These are phyloP conservation scores for Gentiana dahurica DNA, from an alignment of 257 asterid species.

Conservation along the genomic window DNA sequence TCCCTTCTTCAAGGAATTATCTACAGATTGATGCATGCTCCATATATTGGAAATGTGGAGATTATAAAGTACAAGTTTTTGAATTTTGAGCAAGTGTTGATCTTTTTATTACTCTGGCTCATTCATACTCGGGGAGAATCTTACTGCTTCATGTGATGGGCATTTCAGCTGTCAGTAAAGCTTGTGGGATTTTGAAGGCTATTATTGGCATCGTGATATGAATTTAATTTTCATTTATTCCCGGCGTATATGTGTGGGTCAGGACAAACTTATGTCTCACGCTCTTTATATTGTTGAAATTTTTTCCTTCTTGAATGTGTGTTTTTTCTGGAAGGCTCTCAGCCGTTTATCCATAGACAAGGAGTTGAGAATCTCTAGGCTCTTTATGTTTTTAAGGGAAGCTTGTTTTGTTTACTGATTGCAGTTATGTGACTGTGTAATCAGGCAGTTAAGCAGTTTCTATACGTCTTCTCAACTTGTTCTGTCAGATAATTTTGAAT, in stretches of 20 bases:
- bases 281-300: not conserved
- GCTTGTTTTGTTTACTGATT: not conserved
- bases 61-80: slow-evolving; percentile 10
- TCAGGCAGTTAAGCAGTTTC: not conserved
- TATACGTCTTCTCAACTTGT: not conserved
- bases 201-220: slow-evolving; percentile 21
- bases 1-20: not conserved
- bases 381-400: not conserved
- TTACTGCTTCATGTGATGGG: slow-evolving; percentile 39
- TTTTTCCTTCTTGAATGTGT: no score
- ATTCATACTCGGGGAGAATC: slow-evolving; percentile 30
- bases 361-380: not conserved
- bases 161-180: slow-evolving; percentile 20
- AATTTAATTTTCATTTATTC: slow-evolving; percentile 9
- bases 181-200: slow-evolving; percentile 28
- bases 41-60: slow-evolving; percentile 12
- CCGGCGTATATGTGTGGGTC: not conserved
- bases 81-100: slow-evolving; percentile 23
- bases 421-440: not conserved
- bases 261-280: not conserved
- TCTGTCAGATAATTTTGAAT: not conserved
- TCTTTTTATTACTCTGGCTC: slow-evolving; percentile 38
- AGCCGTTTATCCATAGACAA: no score
- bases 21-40: slow-evolving; percentile 6
- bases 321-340: no score